A percentile compares a stretch with the other conserved stretches of the same genome.
Conservation (phyloP, 2,329 filamentous ascomycete genomes). For the Hypoxylon sp. region DNA sequence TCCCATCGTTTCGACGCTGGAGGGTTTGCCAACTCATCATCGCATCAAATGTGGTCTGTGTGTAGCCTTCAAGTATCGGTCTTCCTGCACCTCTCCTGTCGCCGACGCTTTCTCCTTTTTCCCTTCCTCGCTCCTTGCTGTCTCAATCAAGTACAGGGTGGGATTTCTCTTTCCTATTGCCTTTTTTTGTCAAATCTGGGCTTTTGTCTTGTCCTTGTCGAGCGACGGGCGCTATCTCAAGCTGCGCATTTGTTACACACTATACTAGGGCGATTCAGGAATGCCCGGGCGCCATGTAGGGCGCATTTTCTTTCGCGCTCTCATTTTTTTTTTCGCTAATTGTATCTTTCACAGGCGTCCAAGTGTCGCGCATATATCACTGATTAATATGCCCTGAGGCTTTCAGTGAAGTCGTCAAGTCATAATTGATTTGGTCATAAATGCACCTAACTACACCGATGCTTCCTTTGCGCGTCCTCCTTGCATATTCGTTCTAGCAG, state of each 20-base stretch:
- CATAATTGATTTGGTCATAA: conserved; percentile 54
- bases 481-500: conserved; percentile 46
- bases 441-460: conserved; percentile 55
- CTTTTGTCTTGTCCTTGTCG: conserved; percentile 30
- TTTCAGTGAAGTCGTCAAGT: conserved; percentile 51
- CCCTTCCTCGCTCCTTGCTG: conserved; percentile 35
- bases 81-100: conserved; percentile 48
- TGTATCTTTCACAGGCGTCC: conserved; percentile 17
- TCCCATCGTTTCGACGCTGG: conserved; percentile 52
- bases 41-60: conserved; percentile 56
- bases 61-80: conserved; percentile 52
- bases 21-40: conserved; percentile 57
- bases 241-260: conserved; percentile 26
- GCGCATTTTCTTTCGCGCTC: conserved; percentile 37
- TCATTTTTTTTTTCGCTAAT: conserved; percentile 23
- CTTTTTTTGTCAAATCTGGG: conserved; percentile 13
- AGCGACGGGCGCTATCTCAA: conserved; percentile 37
- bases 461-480: conserved; percentile 46
- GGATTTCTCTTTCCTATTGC: conserved; percentile 18
- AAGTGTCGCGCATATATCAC: conserved; percentile 24
- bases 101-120: conserved; percentile 46
- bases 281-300: conserved; percentile 21
- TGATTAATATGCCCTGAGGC: conserved; percentile 13
- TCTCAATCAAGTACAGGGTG: conserved; percentile 36
- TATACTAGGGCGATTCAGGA: conserved; percentile 32